phyloP scores from a whole-genome alignment of 495 filamentous ascomycete genomes.

The Hyphodiscus hymeniophilus region DNA sequence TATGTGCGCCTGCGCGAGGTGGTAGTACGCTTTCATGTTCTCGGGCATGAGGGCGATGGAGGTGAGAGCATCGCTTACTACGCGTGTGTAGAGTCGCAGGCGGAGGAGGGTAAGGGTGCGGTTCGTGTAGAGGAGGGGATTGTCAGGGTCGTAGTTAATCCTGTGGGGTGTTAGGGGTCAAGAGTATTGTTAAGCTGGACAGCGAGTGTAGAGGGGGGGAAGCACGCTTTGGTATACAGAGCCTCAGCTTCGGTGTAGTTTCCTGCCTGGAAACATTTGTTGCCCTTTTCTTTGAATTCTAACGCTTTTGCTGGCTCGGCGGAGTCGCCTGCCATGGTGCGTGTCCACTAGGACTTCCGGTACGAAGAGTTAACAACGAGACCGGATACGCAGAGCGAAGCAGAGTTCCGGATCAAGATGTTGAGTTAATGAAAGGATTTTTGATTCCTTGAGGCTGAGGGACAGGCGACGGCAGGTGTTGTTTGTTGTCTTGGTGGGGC shows the following conservation, averaged over 20 bases:
- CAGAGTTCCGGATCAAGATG: no score
- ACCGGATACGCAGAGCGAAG: no score
- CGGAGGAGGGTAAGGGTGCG: constrained; percentile 76
- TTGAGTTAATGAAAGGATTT: no score
- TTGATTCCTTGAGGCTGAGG: no score
- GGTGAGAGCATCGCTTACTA: constrained; percentile 67
- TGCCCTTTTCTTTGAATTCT: constrained; percentile 51
- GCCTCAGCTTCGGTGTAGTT: constrained; percentile 70
- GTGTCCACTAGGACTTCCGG: neutral
- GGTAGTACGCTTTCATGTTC: constrained; percentile 75
- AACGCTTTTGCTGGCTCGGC: constrained; percentile 14
- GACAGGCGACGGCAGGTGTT: no score
- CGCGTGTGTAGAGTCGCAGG: constrained; percentile 38
- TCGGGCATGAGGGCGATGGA: constrained; percentile 58
- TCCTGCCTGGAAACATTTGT: constrained; percentile 41
- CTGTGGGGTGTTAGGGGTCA: constrained; percentile 13
- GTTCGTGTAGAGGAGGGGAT: constrained; percentile 72
- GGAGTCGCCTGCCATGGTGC: constrained; percentile 16
- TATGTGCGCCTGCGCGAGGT: constrained; percentile 78
- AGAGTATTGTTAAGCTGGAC: no score
- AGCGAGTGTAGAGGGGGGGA: neutral
- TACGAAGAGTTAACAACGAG: neutral
- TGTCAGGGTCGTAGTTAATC: constrained; percentile 52
- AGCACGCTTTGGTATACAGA: constrained; percentile 75
- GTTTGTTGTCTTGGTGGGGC: neutral